Percentiles rank a stretch among this genome's conserved stretches.
Evolutionary conservation across 2,329 filamentous ascomycete genomes (phyloP).

Genomic region (Hirsutella rhossiliensis): DNA sequence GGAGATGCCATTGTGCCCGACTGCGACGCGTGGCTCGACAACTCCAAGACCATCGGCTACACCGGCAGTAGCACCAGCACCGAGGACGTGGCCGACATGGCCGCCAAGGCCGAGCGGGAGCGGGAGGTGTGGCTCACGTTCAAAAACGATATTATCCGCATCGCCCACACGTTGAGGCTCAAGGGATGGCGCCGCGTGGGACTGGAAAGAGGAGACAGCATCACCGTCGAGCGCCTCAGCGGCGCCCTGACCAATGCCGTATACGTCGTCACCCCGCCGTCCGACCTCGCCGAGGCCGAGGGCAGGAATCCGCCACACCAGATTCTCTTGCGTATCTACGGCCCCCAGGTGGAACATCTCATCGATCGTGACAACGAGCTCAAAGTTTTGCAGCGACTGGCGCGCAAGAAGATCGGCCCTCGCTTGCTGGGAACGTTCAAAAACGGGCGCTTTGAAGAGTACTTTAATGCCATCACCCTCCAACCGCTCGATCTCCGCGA

Average conservation of each 20-base stretch:
- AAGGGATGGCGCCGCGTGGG: slow-evolving; percentile 86
- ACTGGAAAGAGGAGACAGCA: slow-evolving; percentile 53
- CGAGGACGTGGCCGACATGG: slow-evolving; percentile 30
- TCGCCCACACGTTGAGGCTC: slow-evolving; percentile 77
- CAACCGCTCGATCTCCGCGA: slow-evolving; percentile 66
- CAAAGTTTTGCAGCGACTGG: slow-evolving; percentile 71
- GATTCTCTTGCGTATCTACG: slow-evolving; percentile 82
- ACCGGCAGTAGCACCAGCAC: slow-evolving; percentile 33
- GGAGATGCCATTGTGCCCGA: slow-evolving; percentile 72
- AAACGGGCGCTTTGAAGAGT: slow-evolving; percentile 95
- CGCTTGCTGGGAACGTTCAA: slow-evolving; percentile 81
- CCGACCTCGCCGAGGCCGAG: slow-evolving; percentile 34
- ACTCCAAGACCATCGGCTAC: slow-evolving; percentile 78
- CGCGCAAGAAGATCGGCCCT: slow-evolving; percentile 86
- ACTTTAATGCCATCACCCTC: slow-evolving; percentile 72
- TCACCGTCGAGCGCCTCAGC: slow-evolving; percentile 66
- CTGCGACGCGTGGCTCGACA: slow-evolving; percentile 78
- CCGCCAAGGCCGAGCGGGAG: slow-evolving; percentile 56
- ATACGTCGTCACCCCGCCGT: slow-evolving; percentile 80
- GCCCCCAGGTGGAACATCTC: slow-evolving; percentile 86
- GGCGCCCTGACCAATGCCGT: slow-evolving; percentile 94
- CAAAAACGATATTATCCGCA: slow-evolving; percentile 82
- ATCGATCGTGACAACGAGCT: slow-evolving; percentile 91
- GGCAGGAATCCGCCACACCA: slow-evolving; percentile 45
- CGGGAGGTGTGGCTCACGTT: slow-evolving; percentile 71